Evolutionary conservation across 257 asterid species (phyloP), one percentile per base, ranked within the genome.

Genomic region (Linaria vulgaris): DNA sequence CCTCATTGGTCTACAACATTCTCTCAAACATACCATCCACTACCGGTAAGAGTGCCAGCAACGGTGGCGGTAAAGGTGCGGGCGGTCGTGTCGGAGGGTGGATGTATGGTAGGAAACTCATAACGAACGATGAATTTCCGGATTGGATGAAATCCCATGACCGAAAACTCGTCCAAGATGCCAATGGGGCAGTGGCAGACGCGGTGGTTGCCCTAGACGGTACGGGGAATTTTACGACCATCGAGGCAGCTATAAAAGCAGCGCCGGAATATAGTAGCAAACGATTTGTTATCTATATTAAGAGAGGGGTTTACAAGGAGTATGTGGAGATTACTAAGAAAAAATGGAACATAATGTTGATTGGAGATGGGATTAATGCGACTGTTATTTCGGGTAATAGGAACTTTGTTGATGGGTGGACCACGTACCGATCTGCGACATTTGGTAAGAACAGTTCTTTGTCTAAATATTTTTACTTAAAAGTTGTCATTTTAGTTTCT

Each of bases 291-390:
- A 80, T 83, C n/a, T 64, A 83, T 45, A 57, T 83, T 4, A 83
- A 80, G 72, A 68, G 30, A 47, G 90, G 90, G 4, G 74, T 80
- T 47, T 83, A 83, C 25, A 71, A 58, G 11, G 90, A 83, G 66
- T 68, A 83, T 21, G 79, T 83, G 0, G 79, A 78, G 56, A 80
- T 83, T 10, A 43, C 46, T 1, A 80, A 78, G 69, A 73, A 76
- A 66, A 83, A 83, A 67, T 54, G 75, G 82, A 80, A 78, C 22
- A 73, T 83, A 53, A 70, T 80, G 82, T 71, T 83, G 84, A 74
- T 83, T 3, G 90, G 90, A 30, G 90, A 83, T 19, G 90, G 86
- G 48, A 65, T 73, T 15, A 75, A 74, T 30, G 80, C 50, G 15
- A 80, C 90, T 0, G 58, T 83, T 45, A 71, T 83, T 46, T 49